A percentile compares a stretch with the other conserved stretches of the same genome.
phyloP scores from a whole-genome alignment of 2,329 filamentous ascomycete genomes.

The Aspergillus udagawae region DNA sequence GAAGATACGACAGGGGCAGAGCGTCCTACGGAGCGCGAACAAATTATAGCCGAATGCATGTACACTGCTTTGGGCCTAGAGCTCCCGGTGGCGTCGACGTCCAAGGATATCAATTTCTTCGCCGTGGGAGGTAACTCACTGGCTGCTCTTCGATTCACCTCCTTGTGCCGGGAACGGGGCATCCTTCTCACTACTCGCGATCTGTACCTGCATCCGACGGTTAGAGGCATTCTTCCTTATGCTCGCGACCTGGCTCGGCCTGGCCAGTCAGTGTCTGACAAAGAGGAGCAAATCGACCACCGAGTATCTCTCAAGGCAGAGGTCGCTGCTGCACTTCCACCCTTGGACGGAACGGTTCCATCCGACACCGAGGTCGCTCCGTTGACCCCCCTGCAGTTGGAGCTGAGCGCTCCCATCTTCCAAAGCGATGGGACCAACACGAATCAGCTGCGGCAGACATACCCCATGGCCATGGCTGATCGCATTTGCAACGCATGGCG shows the following conservation, averaged over 20 bases:
- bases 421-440: background rate
- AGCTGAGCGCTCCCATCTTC: background rate
- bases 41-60: background rate
- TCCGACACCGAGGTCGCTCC: background rate
- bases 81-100: background rate
- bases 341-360: background rate
- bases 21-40: background rate
- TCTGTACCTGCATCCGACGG: background rate
- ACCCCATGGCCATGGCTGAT: background rate
- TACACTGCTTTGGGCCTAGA: background rate
- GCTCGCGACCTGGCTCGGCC: background rate
- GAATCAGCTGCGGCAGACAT: background rate
- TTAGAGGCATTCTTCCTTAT: background rate
- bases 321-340: background rate
- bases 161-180: background rate
- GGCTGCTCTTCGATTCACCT: background rate
- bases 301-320: background rate
- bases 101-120: background rate
- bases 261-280: background rate
- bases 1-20: background rate
- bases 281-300: background rate
- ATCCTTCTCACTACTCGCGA: background rate
- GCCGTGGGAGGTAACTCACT: background rate
- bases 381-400: background rate
- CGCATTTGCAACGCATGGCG: background rate